These are phyloP conservation scores for Coriolopsis trogii DNA, from an alignment of 1,284 basidiomycete species.

Conservation along the genomic window DNA sequence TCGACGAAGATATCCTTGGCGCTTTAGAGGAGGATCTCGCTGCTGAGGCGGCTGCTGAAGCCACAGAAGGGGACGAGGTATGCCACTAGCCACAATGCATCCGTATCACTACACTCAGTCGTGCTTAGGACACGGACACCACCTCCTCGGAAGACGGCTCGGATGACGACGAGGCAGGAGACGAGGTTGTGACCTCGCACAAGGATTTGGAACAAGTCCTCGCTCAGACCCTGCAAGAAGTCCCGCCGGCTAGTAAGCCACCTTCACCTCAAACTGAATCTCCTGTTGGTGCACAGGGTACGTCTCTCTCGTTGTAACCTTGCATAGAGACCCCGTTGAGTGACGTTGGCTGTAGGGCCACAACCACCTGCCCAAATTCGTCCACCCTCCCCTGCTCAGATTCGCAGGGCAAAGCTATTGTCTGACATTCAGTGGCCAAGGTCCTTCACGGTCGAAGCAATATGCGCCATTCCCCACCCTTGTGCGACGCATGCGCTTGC, in stretches of 20 bases:
- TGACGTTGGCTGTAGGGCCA: slow-evolving; percentile 23
- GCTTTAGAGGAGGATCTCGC: slow-evolving; percentile 48
- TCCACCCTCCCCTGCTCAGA: slow-evolving; percentile 64
- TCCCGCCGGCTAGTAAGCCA: slow-evolving; percentile 15
- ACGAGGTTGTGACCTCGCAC: slow-evolving; percentile 22
- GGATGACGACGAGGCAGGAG: slow-evolving; percentile 41
- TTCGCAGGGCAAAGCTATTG: slow-evolving; percentile 41
- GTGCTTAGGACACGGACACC: slow-evolving; percentile 51
- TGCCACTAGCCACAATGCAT: neutral
- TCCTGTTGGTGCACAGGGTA: slow-evolving; percentile 13
- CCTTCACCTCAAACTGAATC: slow-evolving; percentile 18
- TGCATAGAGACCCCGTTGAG: neutral
- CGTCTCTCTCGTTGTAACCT: neutral
- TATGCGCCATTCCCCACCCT: slow-evolving; percentile 90
- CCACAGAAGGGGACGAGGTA: slow-evolving; percentile 36
- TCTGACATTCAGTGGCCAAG: slow-evolving; percentile 41
- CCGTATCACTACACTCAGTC: neutral
- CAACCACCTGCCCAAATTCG: slow-evolving; percentile 46
- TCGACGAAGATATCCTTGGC: slow-evolving; percentile 57
- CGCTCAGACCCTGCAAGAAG: slow-evolving; percentile 20
- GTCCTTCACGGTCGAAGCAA: slow-evolving; percentile 88
- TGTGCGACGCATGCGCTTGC: slow-evolving; percentile 87
- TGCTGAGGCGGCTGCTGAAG: slow-evolving; percentile 63
- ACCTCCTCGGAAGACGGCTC: slow-evolving; percentile 60
- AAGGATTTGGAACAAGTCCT: slow-evolving; percentile 23